Percentiles rank a stretch among this genome's conserved stretches.
These are phyloP conservation scores for Mycena capillaripes DNA, from an alignment of 768 basidiomycete genomes.

Conservation along the genomic window DNA sequence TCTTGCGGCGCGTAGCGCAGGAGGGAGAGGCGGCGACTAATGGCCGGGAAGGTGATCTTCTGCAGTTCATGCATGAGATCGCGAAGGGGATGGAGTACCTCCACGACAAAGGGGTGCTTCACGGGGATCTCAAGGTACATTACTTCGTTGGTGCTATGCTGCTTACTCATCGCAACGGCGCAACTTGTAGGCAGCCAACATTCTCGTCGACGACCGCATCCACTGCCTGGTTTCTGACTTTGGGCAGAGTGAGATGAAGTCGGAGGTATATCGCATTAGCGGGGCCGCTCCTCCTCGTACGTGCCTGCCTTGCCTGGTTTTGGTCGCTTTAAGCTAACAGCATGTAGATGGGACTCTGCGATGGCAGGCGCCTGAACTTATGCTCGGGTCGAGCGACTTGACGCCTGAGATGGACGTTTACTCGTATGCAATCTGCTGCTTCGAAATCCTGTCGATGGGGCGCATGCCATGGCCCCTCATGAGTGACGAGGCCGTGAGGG, in stretches of 20 bases:
- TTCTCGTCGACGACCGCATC: constrained; percentile 77
- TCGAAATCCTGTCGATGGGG: constrained; percentile 75
- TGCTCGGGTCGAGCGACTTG: constrained; percentile 60
- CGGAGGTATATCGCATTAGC: constrained; percentile 74
- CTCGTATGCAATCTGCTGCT: constrained; percentile 74
- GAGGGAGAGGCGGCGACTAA: constrained; percentile 47
- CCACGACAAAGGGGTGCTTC: constrained; percentile 75
- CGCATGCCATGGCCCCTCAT: constrained; percentile 69
- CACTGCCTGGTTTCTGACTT: constrained; percentile 87
- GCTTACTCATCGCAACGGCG: not conserved
- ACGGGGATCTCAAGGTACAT: constrained; percentile 85
- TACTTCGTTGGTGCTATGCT: not conserved
- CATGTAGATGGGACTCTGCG: constrained; percentile 70
- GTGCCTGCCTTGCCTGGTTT: constrained; percentile 40
- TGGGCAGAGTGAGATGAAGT: constrained; percentile 85
- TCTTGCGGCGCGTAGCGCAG: constrained; percentile 46
- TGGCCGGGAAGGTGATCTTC: constrained; percentile 58
- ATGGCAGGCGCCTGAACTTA: constrained; percentile 81
- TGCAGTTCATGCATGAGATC: constrained; percentile 79
- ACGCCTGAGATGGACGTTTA: constrained; percentile 77
- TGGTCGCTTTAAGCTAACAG: constrained; percentile 14
- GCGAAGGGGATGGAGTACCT: constrained; percentile 88
- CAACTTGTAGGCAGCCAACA: constrained; percentile 70
- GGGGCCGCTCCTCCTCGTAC: constrained; percentile 63
- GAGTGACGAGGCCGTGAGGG: constrained; percentile 65